Base-by-base conservation (phyloP, 495 filamentous ascomycete genomes). In the Penicillium waksmanii region DNA sequence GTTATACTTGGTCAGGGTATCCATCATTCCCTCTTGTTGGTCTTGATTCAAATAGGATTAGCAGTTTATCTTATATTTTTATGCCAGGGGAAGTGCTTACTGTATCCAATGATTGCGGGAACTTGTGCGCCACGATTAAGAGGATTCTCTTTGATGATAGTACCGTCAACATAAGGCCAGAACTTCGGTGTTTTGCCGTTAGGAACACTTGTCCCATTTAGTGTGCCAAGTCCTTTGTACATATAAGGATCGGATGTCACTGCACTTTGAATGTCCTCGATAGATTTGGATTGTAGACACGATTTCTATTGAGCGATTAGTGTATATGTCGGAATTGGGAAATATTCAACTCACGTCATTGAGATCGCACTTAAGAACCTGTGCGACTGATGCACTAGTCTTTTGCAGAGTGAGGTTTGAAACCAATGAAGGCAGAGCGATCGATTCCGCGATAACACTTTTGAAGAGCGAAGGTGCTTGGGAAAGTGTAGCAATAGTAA, bases 371-470 rank as follows among this genome's bases (percentile, higher is more conserved):
- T 44, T 44, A 2, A 44, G 40, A 19, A 15, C 1, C 15, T 18
- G 40, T 18, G 40, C 40, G 7, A 7, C 11, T 2, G 40, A n/a
- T 2, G 40, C 40, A 7, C 40, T 15, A 44, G n/a, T 17, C 40
- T 44, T 10, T 18, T 44, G 40, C n/a, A 17, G 11, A 3, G 40
- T n/a, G 15, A 15, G 7, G n/a, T 18, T 44, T 10, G 40, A 44
- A 10, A n/a, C 40, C 7, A 44, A 8, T 8, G 12, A 46, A 12
- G 12, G 21, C 3, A 31, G 13, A 36, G 23, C 38, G 9, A n/a
- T 18, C 35, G 77, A 80, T 60, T 80, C 73, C 21, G 66, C 49
- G 23, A 74, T 69, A 19, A 60, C 71, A 50, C 73, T 67, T 1
- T 67, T 65, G 36, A 77, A 55, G 21, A 80, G 61, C 17, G 55